A percentile compares a stretch with the other conserved stretches of the same genome.
These are phyloP conservation scores for Rhizopogon roseolus DNA, from an alignment of 768 basidiomycete species.

Conservation along the genomic window DNA sequence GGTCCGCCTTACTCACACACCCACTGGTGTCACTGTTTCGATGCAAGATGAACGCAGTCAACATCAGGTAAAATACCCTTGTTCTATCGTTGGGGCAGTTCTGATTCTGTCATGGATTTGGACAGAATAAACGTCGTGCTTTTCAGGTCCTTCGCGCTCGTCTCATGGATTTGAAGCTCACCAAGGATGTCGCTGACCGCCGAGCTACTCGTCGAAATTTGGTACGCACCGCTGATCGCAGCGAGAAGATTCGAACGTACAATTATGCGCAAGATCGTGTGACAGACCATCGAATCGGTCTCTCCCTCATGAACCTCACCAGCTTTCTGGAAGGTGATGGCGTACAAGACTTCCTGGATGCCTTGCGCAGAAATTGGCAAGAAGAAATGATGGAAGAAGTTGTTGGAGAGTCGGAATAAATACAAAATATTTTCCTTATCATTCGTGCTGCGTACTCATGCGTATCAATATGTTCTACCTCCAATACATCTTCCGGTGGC, in stretches of 20 bases:
- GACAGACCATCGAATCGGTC: conserved; percentile 86
- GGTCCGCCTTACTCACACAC: conserved; percentile 88
- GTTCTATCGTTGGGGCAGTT: background rate
- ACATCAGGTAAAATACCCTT: conserved; percentile 58
- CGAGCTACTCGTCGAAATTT: conserved; percentile 68
- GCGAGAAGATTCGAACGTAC: conserved; percentile 95
- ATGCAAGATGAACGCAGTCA: conserved; percentile 99
- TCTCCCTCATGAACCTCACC: conserved; percentile 64
- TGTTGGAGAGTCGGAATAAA: conserved; percentile 21
- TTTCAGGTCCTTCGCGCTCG: conserved; percentile 87
- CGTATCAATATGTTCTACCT: background rate
- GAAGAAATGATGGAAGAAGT: conserved; percentile 52
- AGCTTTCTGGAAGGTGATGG: conserved; percentile 66
- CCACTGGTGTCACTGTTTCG: conserved; percentile 90
- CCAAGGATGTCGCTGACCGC: conserved; percentile 61
- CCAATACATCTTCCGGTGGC: background rate
- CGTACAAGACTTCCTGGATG: conserved; percentile 52
- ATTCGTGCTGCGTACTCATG: background rate
- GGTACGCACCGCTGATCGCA: conserved; percentile 78
- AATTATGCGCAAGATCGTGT: conserved; percentile 92
- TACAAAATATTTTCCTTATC: background rate
- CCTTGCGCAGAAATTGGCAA: conserved; percentile 51
- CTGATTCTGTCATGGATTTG: background rate
- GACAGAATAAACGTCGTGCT: conserved; percentile 86
- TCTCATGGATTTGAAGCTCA: conserved; percentile 76